Conservation (phyloP, 305 asterid species). For the Coffea humblotiana region DNA sequence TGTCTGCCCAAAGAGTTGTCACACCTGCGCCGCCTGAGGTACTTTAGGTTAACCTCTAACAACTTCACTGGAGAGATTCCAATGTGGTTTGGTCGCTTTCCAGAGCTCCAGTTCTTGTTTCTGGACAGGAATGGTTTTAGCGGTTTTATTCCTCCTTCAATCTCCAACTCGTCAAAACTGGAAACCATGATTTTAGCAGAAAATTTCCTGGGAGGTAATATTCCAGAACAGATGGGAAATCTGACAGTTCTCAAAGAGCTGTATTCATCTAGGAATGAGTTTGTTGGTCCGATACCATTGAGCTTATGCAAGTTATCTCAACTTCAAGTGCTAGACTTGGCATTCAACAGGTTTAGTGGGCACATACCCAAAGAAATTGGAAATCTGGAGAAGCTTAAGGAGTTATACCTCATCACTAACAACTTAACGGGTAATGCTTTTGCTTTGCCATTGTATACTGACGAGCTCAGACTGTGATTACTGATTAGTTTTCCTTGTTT, state of each 20-base stretch:
- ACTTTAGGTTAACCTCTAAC: slow-evolving; percentile 8
- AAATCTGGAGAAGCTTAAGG: not conserved
- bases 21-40: not conserved
- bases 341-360: slow-evolving; percentile 2
- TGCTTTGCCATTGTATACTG: no score
- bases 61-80: slow-evolving; percentile 10
- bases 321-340: not conserved
- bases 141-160: slow-evolving; percentile 24
- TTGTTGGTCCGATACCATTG: not conserved
- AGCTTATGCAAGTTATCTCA: slow-evolving; percentile 13
- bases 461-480: no score
- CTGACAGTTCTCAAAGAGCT: not conserved
- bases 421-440: not conserved
- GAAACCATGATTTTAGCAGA: not conserved
- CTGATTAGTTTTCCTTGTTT: no score
- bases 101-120: not conserved
- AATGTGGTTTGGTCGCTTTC: not conserved
- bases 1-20: slow-evolving; percentile 17
- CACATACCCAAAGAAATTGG: not conserved
- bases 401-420: not conserved
- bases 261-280: not conserved
- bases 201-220: not conserved
- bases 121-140: slow-evolving; percentile 17
- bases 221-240: not conserved
- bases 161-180: slow-evolving; percentile 16